Evolutionary conservation across 805 yeast species (phyloP).

Genomic region (Zygosaccharomyces siamensis): DNA sequence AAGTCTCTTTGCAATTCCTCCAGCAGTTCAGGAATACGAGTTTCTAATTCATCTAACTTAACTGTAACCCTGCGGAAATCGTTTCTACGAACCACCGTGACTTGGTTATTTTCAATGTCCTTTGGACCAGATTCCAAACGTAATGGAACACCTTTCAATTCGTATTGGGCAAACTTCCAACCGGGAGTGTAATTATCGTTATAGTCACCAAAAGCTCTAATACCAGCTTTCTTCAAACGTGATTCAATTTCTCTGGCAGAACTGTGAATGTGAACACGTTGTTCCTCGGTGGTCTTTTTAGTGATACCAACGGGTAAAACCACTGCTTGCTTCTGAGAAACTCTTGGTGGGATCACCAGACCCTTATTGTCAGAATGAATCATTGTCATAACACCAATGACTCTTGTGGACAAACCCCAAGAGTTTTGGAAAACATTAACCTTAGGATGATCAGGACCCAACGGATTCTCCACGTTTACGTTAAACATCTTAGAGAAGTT

Average conservation of each 20-base stretch:
- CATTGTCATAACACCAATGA: conserved; percentile 99
- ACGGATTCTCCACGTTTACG: conserved; percentile 92
- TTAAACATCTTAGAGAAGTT: conserved; percentile 98
- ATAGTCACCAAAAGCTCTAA: conserved; percentile 81
- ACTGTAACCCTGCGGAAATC: conserved; percentile 70
- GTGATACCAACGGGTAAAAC: conserved; percentile 95
- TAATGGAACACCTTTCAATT: conserved; percentile 90
- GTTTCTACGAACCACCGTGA: conserved; percentile 90
- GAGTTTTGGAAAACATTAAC: conserved; percentile 92
- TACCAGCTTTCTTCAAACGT: conserved; percentile 52
- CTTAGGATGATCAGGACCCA: conserved; percentile 81
- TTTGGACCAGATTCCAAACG: conserved; percentile 96
- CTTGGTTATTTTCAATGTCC: conserved; percentile 76
- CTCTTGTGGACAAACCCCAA: conserved; percentile 98
- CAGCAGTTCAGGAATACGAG: conserved; percentile 66
- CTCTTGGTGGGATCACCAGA: conserved; percentile 94
- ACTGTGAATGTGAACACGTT: conserved; percentile 59
- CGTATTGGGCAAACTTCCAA: conserved; percentile 98
- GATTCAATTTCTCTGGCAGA: conserved; percentile 69
- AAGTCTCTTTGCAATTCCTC: conserved; percentile 77
- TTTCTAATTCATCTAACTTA: conserved; percentile 58
- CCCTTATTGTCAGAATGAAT: conserved; percentile 98
- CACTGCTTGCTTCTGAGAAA: conserved; percentile 86
- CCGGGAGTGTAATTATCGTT: conserved; percentile 96
- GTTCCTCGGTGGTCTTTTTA: conserved; percentile 73